These are phyloP conservation scores for Suhomyces panamericanus DNA, from an alignment of 1,139 yeast species.

Conservation along the genomic window DNA sequence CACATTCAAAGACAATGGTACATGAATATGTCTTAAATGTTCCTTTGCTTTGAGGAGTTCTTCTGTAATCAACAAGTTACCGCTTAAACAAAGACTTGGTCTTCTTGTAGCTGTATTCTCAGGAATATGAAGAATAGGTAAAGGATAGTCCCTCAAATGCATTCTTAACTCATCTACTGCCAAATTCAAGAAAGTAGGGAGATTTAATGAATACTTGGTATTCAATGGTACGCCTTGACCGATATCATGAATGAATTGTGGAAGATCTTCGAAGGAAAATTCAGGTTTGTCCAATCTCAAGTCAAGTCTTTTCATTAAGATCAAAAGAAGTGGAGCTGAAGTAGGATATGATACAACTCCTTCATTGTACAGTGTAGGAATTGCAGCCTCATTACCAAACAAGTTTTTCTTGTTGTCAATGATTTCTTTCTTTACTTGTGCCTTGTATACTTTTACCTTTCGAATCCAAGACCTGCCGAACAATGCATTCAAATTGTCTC, in stretches of 20 bases:
- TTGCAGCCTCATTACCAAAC: conserved; percentile 43
- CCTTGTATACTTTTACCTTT: conserved; percentile 50
- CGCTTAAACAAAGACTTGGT: conserved; percentile 40
- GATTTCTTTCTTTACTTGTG: conserved; percentile 46
- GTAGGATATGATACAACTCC: conserved; percentile 58
- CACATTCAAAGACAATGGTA: conserved; percentile 51
- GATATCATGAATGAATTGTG: conserved; percentile 61
- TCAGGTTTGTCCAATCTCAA: conserved; percentile 55
- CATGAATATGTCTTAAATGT: conserved; percentile 58
- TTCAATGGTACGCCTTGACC: conserved; percentile 85
- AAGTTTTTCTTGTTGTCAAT: conserved; percentile 52
- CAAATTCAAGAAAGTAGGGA: conserved; percentile 61
- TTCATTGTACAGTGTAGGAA: conserved; percentile 50
- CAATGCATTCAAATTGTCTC: conserved; percentile 14
- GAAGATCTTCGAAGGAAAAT: conserved; percentile 52
- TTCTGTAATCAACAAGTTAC: conserved; percentile 52
- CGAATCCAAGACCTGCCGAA: conserved; percentile 45
- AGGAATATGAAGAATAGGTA: conserved; percentile 54
- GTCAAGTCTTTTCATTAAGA: conserved; percentile 59
- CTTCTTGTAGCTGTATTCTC: conserved; percentile 15
- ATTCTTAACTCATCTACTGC: conserved; percentile 52
- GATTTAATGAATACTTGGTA: conserved; percentile 62
- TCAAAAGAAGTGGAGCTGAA: conserved; percentile 63
- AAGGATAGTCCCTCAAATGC: conserved; percentile 67
- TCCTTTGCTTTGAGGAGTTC: conserved; percentile 38